These are phyloP conservation scores for Rhizodiscina lignyota DNA, from an alignment of 495 filamentous ascomycete species.

Conservation along the genomic window DNA sequence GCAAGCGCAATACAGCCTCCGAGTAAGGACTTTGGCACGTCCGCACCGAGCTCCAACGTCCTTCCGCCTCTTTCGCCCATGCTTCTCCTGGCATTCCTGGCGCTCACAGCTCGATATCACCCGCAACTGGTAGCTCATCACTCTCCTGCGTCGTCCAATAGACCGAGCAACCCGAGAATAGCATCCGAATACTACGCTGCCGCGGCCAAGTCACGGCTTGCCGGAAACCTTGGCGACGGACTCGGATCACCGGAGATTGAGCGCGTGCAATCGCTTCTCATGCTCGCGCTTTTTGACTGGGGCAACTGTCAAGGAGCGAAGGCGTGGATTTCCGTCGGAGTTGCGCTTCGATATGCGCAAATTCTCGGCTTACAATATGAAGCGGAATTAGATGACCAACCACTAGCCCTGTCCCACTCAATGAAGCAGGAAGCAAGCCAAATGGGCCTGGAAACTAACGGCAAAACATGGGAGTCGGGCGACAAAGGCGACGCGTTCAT, in stretches of 20 bases:
- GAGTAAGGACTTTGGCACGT: conserved; percentile 12
- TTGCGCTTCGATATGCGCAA: conserved; percentile 61
- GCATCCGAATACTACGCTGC: conserved; percentile 71
- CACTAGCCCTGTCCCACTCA: conserved; percentile 22
- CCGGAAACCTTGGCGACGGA: conserved; percentile 31
- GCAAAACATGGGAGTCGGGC: conserved; percentile 4
- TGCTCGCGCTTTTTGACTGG: conserved; percentile 79
- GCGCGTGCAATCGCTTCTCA: conserved; percentile 58
- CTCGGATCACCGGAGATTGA: conserved; percentile 45
- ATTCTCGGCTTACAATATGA: conserved; percentile 55
- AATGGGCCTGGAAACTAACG: conserved; percentile 16
- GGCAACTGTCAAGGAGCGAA: conserved; percentile 57
- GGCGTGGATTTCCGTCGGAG: conserved; percentile 64
- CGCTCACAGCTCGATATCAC: conserved; percentile 67
- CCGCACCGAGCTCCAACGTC: neutral
- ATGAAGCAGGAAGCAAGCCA: conserved; percentile 28
- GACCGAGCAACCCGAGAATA: conserved; percentile 39
- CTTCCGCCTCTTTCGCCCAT: conserved; percentile 37
- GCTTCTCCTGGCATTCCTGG: conserved; percentile 59
- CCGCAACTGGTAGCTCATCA: conserved; percentile 50
- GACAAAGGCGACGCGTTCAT: conserved; percentile 36
- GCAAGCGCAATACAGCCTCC: conserved; percentile 19
- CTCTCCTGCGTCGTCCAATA: conserved; percentile 29
- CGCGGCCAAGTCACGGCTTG: conserved; percentile 48
- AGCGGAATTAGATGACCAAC: conserved; percentile 31